Evolutionary conservation across 352 stramenopile genomes (phyloP).

Genomic region (Blastocystis hominis): DNA sequence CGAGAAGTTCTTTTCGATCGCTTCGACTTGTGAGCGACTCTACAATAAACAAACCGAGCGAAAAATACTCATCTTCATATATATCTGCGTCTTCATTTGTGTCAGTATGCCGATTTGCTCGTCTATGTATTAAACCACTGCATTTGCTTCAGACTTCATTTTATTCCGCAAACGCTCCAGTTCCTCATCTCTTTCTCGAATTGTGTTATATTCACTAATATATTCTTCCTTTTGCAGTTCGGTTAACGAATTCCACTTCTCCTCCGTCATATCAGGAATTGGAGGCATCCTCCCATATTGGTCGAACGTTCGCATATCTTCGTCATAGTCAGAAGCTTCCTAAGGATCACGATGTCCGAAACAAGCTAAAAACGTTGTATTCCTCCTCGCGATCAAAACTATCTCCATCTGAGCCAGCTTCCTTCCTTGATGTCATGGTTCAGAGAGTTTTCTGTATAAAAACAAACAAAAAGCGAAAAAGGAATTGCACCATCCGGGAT

Average conservation of each 20-base stretch:
- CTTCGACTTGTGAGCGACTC: neutral
- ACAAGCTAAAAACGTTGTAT: neutral
- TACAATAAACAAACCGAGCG: neutral
- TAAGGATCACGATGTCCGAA: neutral
- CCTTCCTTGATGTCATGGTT: neutral
- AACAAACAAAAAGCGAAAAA: neutral
- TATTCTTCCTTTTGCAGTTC: slow-evolving; percentile 33
- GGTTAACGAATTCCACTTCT: slow-evolving; percentile 47
- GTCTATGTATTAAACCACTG: neutral
- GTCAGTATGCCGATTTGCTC: neutral
- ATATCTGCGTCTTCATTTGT: neutral
- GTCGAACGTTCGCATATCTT: slow-evolving; percentile 16
- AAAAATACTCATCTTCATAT: neutral
- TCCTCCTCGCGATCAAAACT: neutral
- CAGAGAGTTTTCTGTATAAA: neutral
- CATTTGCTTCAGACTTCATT: neutral
- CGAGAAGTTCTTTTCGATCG: neutral
- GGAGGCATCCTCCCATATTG: slow-evolving; percentile 33
- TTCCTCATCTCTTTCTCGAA: slow-evolving; percentile 39
- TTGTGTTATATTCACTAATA: slow-evolving; percentile 39
- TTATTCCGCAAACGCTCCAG: slow-evolving; percentile 9
- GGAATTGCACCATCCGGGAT: slow-evolving; percentile 58
- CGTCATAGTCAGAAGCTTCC: neutral
- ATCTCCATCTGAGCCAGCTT: neutral
- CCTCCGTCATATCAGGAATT: slow-evolving; percentile 36